Conservation (phyloP, 495 filamentous ascomycete genomes). For the Tuber magnatum region DNA sequence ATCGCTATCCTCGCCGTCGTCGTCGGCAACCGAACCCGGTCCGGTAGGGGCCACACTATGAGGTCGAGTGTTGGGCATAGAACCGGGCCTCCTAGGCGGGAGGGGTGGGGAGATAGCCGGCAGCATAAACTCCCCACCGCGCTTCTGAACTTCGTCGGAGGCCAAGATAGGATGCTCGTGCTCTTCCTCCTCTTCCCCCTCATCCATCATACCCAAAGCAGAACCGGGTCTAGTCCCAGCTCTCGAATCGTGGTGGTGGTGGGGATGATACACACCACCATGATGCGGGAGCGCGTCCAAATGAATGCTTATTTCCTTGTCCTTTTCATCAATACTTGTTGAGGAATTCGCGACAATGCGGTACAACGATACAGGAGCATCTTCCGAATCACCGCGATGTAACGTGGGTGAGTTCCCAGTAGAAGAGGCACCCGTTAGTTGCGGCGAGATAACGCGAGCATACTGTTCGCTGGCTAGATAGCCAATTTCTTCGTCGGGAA, state of each 20-base stretch:
- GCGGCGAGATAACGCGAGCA: conserved; percentile 30
- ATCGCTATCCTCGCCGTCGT: conserved; percentile 24
- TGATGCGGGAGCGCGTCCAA: conserved; percentile 52
- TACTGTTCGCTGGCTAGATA: conserved; percentile 44
- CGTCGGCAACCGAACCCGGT: conserved; percentile 6
- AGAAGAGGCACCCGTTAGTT: conserved; percentile 9
- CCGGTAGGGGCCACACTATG: conserved; percentile 26
- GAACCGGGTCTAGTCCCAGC: conserved; percentile 33
- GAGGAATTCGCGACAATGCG: conserved; percentile 46
- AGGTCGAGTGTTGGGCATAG: conserved; percentile 27
- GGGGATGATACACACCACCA: conserved; percentile 49
- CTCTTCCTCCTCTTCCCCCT: conserved; percentile 50
- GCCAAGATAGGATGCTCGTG: conserved; percentile 73
- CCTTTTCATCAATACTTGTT: conserved; percentile 58
- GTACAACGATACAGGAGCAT: conserved; percentile 42
- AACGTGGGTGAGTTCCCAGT: not conserved
- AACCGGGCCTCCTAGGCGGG: conserved; percentile 27
- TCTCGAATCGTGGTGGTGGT: conserved; percentile 26
- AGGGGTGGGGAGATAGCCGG: conserved; percentile 52
- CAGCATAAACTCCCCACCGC: conserved; percentile 53
- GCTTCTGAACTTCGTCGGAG: conserved; percentile 81
- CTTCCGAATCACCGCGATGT: conserved; percentile 57
- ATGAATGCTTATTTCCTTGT: conserved; percentile 58
- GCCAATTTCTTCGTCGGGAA: conserved; percentile 44
- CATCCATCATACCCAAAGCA: conserved; percentile 32